phyloP scores from a whole-genome alignment of 345 rosid species.

The Zanthoxylum bungeanum region DNA sequence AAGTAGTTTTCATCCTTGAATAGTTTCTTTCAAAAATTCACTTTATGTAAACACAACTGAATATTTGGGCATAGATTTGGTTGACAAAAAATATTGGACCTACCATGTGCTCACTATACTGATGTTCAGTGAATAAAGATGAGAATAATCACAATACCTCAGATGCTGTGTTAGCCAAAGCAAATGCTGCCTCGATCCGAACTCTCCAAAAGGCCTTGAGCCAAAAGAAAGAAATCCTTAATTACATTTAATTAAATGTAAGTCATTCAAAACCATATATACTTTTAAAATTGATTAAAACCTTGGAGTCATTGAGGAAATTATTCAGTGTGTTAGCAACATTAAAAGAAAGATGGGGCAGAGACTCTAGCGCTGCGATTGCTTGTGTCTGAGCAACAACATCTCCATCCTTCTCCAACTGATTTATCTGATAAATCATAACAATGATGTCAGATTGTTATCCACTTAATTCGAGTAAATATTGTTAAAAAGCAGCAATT shows the following conservation, averaged over 20 bases:
- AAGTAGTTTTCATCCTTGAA: neutral
- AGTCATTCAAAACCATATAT: conserved; percentile 4
- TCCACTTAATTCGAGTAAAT: neutral
- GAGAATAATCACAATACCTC: conserved; percentile 56
- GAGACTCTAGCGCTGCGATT: conserved; percentile 60
- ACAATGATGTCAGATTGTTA: neutral
- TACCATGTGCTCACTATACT: neutral
- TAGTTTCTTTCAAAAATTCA: neutral
- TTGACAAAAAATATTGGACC: neutral
- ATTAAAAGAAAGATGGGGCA: conserved; percentile 74
- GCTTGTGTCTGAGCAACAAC: conserved; percentile 98
- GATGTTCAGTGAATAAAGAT: conserved; percentile 1
- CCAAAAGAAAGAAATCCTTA: conserved; percentile 16
- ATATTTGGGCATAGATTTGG: neutral
- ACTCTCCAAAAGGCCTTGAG: conserved; percentile 95
- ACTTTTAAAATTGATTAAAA: conserved; percentile 24
- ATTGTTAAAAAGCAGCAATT: neutral
- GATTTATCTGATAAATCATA: conserved; percentile 61
- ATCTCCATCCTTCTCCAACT: conserved; percentile 94
- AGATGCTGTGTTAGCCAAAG: conserved; percentile 79
- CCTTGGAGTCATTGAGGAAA: conserved; percentile 83
- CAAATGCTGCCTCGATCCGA: conserved; percentile 93
- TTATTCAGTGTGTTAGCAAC: conserved; percentile 74
- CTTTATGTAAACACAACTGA: neutral
- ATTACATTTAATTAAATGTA: conserved; percentile 4